Evolutionary conservation across 805 yeast genomes (phyloP), one percentile per base, ranked within the genome.

Genomic region (Candida andamanensis): DNA sequence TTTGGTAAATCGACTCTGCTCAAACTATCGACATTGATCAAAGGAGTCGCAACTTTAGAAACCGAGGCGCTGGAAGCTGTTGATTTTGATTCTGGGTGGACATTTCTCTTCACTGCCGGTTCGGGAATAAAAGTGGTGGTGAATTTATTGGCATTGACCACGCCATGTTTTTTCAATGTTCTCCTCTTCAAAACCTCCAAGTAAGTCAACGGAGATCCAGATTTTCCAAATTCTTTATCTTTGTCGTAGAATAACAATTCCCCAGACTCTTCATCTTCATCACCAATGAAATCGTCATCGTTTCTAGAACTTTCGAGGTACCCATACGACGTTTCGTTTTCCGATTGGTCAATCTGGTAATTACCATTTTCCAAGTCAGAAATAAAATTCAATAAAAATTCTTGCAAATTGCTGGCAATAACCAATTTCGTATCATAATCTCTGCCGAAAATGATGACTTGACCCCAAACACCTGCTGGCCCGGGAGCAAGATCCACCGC

Each of bases 251-350:
- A 66, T 15, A 47, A 37, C 33, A 66, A 62, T 39, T 66, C 69
- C 5, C 72, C 72, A 40, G 60, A 56, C 27, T 54, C 69, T 41
- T 63, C 71, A 33, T 65, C 72, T 39, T 64, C 69, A 30, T 64
- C 70, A 6, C 70, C 71, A 46, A 65, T 50, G 55, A 49, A 53
- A 41, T 61, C 67, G 34, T 44, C 47, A 39, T 64, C 70, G 35
- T 55, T 50, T 36, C 71, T 53, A 5, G 60, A 45, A 12, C 46
- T 39, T 26, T 63, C 64, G 34, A 65, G 57, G 40, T 44, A 65
- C 3, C 71, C 71, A 27, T 43, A 45, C 3, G 49, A 44, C 21
- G 49, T 54, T 28, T 61, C 60, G 17, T 49, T 49, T 33, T 57
- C 50, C 20, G 49, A 38, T 36, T 60, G 59, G 41, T 65, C 71